A percentile compares a stretch with the other conserved stretches of the same genome.
Conservation (phyloP, 2,329 filamentous ascomycete species). For the Fusarium succisae region DNA sequence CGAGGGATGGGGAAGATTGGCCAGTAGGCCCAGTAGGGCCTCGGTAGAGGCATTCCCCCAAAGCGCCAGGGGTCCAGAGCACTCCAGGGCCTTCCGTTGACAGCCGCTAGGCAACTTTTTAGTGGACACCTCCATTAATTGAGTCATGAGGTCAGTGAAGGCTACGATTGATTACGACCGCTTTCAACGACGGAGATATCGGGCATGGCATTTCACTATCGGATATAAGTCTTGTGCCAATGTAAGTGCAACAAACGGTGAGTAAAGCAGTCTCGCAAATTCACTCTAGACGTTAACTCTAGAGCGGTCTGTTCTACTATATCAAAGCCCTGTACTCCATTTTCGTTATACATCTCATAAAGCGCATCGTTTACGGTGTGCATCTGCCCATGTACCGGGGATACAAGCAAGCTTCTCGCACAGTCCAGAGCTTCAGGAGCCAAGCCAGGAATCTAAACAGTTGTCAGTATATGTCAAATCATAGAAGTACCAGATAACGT, state of each 20-base stretch:
- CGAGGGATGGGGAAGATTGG: slow-evolving; percentile 22
- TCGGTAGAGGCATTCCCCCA: slow-evolving; percentile 36
- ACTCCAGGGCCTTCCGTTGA: slow-evolving; percentile 35
- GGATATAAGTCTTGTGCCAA: neutral
- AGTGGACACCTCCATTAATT: slow-evolving; percentile 14
- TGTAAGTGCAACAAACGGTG: neutral
- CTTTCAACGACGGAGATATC: slow-evolving; percentile 9
- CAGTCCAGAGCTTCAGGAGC: slow-evolving; percentile 71
- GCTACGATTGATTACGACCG: slow-evolving; percentile 10
- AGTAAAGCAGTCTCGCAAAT: slow-evolving; percentile 27
- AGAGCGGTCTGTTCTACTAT: slow-evolving; percentile 22
- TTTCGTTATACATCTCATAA: slow-evolving; percentile 24
- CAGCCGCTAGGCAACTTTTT: slow-evolving; percentile 27
- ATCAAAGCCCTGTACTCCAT: slow-evolving; percentile 24
- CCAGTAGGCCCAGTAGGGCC: slow-evolving; percentile 43
- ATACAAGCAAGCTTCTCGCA: slow-evolving; percentile 76
- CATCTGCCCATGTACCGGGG: slow-evolving; percentile 83
- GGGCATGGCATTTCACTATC: slow-evolving; percentile 2
- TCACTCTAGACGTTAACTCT: slow-evolving; percentile 18
- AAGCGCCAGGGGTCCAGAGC: slow-evolving; percentile 14
- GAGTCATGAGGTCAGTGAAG: slow-evolving; percentile 7
- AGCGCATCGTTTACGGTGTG: slow-evolving; percentile 66
- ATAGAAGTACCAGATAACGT: neutral
- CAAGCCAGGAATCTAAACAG: slow-evolving; percentile 63
- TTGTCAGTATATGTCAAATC: neutral